phyloP scores from a whole-genome alignment of 2,329 filamentous ascomycete genomes.

The Leptographium procerum region DNA sequence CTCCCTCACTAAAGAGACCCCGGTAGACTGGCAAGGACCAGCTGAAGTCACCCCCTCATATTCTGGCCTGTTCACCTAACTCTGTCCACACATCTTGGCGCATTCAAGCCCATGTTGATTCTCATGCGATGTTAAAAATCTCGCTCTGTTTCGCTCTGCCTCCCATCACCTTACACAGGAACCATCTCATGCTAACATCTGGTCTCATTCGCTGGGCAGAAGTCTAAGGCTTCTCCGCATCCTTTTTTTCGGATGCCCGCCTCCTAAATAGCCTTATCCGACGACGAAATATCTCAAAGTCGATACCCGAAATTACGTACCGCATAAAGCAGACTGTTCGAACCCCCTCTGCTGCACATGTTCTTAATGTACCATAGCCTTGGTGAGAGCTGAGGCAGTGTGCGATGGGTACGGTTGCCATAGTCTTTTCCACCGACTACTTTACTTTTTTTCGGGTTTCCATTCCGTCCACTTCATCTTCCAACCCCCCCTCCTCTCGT shows the following conservation, averaged over 20 bases:
- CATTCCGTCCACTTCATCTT: background rate
- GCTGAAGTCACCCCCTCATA: background rate
- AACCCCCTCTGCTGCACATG: background rate
- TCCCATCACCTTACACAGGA: background rate
- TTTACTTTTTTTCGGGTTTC: background rate
- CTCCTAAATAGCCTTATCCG: background rate
- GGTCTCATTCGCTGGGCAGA: background rate
- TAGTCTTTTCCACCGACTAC: background rate
- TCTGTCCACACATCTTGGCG: background rate
- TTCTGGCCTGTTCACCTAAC: background rate
- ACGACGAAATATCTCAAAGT: background rate
- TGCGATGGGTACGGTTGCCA: slow-evolving; percentile 8
- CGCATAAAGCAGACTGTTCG: background rate
- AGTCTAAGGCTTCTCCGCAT: slow-evolving; percentile 1
- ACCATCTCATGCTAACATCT: background rate
- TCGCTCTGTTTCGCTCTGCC: background rate
- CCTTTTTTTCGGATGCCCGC: background rate
- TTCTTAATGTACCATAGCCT: slow-evolving; percentile 4
- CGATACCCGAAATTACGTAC: background rate
- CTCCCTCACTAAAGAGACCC: background rate
- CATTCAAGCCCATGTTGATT: background rate
- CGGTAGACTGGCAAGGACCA: background rate
- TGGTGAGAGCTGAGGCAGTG: slow-evolving; percentile 8
- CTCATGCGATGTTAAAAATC: background rate
- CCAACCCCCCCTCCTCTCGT: background rate